Conservation (phyloP, 2,329 filamentous ascomycete species). For the Penicillium carneum region DNA sequence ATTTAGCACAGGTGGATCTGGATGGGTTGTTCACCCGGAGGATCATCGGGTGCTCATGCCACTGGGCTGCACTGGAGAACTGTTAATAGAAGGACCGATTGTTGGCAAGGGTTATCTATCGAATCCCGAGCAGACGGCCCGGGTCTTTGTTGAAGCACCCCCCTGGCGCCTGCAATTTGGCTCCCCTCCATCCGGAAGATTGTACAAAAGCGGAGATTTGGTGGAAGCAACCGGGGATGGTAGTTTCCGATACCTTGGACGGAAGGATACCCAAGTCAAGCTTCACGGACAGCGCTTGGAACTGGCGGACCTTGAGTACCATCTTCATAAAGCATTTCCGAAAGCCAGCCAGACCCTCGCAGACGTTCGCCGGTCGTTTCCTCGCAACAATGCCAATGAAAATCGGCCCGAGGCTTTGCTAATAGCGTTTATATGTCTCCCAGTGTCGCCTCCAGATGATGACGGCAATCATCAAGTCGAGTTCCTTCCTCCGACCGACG, state of each 20-base stretch:
- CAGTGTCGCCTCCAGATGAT: too few species aligned
- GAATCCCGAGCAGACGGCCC: background rate
- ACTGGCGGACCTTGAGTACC: slow-evolving; percentile 1
- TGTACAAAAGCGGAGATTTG: slow-evolving; percentile 14
- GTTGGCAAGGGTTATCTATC: slow-evolving; percentile 2
- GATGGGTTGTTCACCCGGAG: slow-evolving; percentile 7
- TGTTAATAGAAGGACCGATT: slow-evolving; percentile 10
- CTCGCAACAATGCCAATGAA: background rate
- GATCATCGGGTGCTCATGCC: too few species aligned
- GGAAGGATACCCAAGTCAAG: slow-evolving; percentile 9
- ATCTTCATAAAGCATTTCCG: background rate
- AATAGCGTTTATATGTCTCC: background rate
- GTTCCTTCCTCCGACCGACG: background rate
- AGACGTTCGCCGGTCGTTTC: background rate
- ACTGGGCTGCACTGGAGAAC: slow-evolving; percentile 10
- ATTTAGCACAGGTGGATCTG: slow-evolving; percentile 6
- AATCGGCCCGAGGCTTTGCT: background rate
- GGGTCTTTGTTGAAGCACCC: background rate
- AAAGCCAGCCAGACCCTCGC: background rate
- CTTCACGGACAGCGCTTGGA: slow-evolving; percentile 5
- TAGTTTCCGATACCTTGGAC: background rate
- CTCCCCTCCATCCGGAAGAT: too few species aligned
- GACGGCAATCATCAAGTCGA: too few species aligned
- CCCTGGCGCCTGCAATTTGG: slow-evolving; percentile 8
- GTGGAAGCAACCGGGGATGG: background rate